Conservation (phyloP, 2,329 filamentous ascomycete genomes). For the Xylariaceae sp. region DNA sequence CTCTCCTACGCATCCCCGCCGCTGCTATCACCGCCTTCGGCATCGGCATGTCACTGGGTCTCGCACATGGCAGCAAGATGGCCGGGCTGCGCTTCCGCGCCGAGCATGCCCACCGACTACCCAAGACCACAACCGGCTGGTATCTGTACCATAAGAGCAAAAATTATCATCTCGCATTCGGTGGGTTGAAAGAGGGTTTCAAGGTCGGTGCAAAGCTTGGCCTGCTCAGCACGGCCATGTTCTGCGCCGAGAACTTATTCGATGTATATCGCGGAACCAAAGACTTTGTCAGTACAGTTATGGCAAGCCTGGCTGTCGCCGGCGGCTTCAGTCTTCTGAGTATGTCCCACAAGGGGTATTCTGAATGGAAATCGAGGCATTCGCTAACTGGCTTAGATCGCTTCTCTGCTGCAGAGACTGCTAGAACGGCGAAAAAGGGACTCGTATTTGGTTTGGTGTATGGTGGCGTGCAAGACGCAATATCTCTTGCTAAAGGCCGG, state of each 20-base stretch:
- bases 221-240: conserved; percentile 71
- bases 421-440: conserved; percentile 75
- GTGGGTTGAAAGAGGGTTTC: conserved; percentile 73
- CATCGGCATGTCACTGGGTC: conserved; percentile 67
- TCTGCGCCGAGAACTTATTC: conserved; percentile 79
- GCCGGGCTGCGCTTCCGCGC: conserved; percentile 83
- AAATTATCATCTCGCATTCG: conserved; percentile 81
- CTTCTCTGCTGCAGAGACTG: conserved; percentile 72
- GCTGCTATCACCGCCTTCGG: conserved; percentile 60
- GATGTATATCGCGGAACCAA: conserved; percentile 66
- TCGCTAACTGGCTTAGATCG: conserved; percentile 52
- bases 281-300: conserved; percentile 76
- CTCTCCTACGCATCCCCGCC: conserved; percentile 61
- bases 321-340: conserved; percentile 85
- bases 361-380: conserved; percentile 1
- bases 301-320: conserved; percentile 79
- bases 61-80: conserved; percentile 67
- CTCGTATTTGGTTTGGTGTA: conserved; percentile 75
- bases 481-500: conserved; percentile 66
- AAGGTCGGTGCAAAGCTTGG: conserved; percentile 68
- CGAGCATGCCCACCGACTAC: conserved; percentile 92
- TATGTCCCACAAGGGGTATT: conserved; percentile 41
- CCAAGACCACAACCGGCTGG: conserved; percentile 79
- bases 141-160: conserved; percentile 99
- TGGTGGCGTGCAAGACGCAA: conserved; percentile 73